Percentiles rank a stretch among this genome's conserved stretches.
Conservation (phyloP, 768 basidiomycete genomes). For the Russula foetens region DNA sequence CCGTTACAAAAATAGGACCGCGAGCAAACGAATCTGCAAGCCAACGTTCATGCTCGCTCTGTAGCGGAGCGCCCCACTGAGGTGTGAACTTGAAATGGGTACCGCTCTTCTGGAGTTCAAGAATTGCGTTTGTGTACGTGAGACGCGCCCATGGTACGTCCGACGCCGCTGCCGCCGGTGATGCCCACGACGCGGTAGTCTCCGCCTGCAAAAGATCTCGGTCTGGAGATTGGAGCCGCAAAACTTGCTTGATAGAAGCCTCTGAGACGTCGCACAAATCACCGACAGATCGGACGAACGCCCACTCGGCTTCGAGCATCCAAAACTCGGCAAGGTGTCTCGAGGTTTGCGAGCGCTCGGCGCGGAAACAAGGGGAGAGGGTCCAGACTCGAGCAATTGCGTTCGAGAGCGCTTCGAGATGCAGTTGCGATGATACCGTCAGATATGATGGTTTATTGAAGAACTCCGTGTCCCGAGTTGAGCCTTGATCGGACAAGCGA, state of each 20-base stretch:
- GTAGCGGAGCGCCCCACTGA: slow-evolving; percentile 60
- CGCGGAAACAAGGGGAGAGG: slow-evolving; percentile 89
- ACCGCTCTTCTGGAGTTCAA: slow-evolving; percentile 37
- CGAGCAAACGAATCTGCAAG: slow-evolving; percentile 59
- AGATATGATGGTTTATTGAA: slow-evolving; percentile 74
- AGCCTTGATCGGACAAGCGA: slow-evolving; percentile 10
- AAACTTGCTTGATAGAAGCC: slow-evolving; percentile 38
- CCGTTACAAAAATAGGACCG: slow-evolving; percentile 85
- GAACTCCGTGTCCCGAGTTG: slow-evolving; percentile 42
- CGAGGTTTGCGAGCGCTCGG: slow-evolving; percentile 79
- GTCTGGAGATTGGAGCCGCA: slow-evolving; percentile 28
- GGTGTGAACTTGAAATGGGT: slow-evolving; percentile 49
- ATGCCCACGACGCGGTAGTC: slow-evolving; percentile 29
- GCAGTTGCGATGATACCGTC: slow-evolving; percentile 93
- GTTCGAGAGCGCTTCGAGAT: slow-evolving; percentile 80
- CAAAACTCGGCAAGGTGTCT: slow-evolving; percentile 97
- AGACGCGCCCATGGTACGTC: slow-evolving; percentile 56
- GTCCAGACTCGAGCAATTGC: slow-evolving; percentile 83
- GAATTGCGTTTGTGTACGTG: slow-evolving; percentile 71
- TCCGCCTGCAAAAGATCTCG: slow-evolving; percentile 34
- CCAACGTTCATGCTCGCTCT: slow-evolving; percentile 92
- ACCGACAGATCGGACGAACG: slow-evolving; percentile 41
- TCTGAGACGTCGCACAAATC: slow-evolving; percentile 53
- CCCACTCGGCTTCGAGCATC: slow-evolving; percentile 98
- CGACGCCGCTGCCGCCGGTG: slow-evolving; percentile 30